A percentile compares a stretch with the other conserved stretches of the same genome.
Conservation (phyloP, 768 basidiomycete genomes). For the Termitomyces sp. region DNA sequence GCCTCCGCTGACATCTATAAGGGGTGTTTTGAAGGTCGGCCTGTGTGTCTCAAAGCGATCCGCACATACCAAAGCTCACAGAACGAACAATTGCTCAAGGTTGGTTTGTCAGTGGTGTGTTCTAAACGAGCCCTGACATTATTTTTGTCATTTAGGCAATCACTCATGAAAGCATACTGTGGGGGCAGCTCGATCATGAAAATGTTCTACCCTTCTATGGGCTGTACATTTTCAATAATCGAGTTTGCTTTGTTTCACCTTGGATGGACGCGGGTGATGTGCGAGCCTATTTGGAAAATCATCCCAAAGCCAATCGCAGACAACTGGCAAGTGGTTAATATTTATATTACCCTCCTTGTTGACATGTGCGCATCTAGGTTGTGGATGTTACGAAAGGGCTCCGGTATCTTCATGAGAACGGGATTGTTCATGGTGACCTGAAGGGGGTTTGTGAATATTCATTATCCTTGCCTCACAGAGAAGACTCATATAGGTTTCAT, state of each 20-base stretch:
- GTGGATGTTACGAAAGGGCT: no score
- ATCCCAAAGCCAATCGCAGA: constrained; percentile 19
- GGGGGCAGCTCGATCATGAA: no score
- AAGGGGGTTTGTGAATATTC: neutral
- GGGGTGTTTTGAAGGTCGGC: no score
- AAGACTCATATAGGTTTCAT: neutral
- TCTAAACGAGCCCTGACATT: neutral
- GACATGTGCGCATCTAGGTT: neutral
- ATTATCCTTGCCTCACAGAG: neutral
- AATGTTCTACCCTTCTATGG: constrained; percentile 27
- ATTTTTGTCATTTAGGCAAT: no score
- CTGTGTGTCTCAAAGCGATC: no score
- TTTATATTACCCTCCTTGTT: neutral
- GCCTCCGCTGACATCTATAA: no score
- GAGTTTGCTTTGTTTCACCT: constrained; percentile 31
- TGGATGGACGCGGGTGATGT: constrained; percentile 19
- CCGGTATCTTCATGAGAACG: no score
- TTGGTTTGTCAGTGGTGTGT: neutral
- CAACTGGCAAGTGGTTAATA: constrained; percentile 22
- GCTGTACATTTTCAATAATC: constrained; percentile 16
- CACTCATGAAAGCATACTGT: no score
- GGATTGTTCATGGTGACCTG: no score
- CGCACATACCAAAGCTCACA: neutral
- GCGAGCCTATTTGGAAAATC: constrained; percentile 20
- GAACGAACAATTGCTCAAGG: neutral